A percentile compares a stretch with the other conserved stretches of the same genome.
phyloP scores from a whole-genome alignment of 1,284 basidiomycete genomes.

The Puccinia polysora region DNA sequence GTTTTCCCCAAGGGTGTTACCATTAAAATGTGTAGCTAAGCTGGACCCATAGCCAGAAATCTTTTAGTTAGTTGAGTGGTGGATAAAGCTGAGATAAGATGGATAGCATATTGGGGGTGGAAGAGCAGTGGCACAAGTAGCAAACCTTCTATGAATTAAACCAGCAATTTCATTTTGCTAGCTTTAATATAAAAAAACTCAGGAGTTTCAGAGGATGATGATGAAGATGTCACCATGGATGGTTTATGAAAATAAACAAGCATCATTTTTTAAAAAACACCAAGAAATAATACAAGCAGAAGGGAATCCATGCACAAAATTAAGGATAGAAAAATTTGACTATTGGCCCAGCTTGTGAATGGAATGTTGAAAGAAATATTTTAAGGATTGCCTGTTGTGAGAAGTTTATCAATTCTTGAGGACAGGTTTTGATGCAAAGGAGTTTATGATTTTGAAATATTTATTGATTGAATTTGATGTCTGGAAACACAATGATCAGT shows the following conservation, averaged over 20 bases:
- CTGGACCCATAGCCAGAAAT: slow-evolving; percentile 21
- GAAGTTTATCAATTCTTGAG: too few relatives aligned
- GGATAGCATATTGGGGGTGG: slow-evolving; percentile 27
- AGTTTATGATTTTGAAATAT: too few relatives aligned
- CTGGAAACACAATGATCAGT: too few relatives aligned
- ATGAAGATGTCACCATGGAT: slow-evolving; percentile 35
- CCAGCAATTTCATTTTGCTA: slow-evolving; percentile 34
- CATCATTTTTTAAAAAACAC: background rate
- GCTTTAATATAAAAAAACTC: slow-evolving; percentile 6
- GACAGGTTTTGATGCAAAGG: too few relatives aligned
- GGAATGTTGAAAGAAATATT: slow-evolving; percentile 2
- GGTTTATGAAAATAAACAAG: background rate
- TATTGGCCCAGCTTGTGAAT: slow-evolving; percentile 35
- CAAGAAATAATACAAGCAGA: slow-evolving; percentile 5
- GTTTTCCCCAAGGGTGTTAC: slow-evolving; percentile 36
- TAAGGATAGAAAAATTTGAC: slow-evolving; percentile 39
- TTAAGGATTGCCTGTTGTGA: too few relatives aligned
- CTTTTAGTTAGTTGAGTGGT: slow-evolving; percentile 18
- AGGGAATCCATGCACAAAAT: slow-evolving; percentile 27
- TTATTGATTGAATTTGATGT: too few relatives aligned
- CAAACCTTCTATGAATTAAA: slow-evolving; percentile 11
- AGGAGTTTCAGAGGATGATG: slow-evolving; percentile 30
- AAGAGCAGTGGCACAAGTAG: slow-evolving; percentile 7
- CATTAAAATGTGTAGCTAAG: slow-evolving; percentile 8
- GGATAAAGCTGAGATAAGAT: slow-evolving; percentile 23